Evolutionary conservation across 768 basidiomycete species (phyloP).

Genomic region (Suillus subalutaceus): DNA sequence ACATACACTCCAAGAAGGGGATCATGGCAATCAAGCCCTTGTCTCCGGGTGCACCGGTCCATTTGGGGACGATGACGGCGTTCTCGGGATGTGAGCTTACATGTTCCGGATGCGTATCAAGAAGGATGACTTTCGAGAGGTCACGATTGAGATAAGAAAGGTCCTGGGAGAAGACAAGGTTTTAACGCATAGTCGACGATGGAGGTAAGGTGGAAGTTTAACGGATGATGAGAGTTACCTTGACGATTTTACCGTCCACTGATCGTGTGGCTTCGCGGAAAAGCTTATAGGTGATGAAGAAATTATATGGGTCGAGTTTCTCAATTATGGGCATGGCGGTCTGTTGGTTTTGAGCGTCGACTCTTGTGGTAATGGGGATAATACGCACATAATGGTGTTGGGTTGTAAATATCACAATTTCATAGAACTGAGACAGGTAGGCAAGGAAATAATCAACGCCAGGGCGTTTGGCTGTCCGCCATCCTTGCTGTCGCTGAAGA

Average conservation of each 20-base stretch:
- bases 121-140: conserved; percentile 82
- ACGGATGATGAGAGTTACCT: conserved; percentile 47
- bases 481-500: conserved; percentile 83
- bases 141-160: conserved; percentile 94
- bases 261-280: conserved; percentile 91
- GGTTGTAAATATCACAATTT: conserved; percentile 93
- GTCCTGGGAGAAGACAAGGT: conserved; percentile 51
- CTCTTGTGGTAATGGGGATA: conserved; percentile 6
- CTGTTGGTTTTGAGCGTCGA: conserved; percentile 41
- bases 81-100: conserved; percentile 85
- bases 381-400: conserved; percentile 85
- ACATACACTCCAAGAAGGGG: conserved; percentile 91
- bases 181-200: not conserved
- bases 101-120: conserved; percentile 87
- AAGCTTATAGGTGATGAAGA: conserved; percentile 87
- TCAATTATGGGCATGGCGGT: conserved; percentile 88
- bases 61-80: conserved; percentile 78
- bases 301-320: conserved; percentile 92
- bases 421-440: conserved; percentile 97
- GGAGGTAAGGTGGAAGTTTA: no score
- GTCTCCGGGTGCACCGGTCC: conserved; percentile 80
- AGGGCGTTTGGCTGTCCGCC: conserved; percentile 97
- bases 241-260: conserved; percentile 81
- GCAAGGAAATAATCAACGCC: conserved; percentile 98
- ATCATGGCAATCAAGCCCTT: conserved; percentile 88